phyloP scores from a whole-genome alignment of 169 alveolate genomes.

The Sarcocystis neurona region DNA sequence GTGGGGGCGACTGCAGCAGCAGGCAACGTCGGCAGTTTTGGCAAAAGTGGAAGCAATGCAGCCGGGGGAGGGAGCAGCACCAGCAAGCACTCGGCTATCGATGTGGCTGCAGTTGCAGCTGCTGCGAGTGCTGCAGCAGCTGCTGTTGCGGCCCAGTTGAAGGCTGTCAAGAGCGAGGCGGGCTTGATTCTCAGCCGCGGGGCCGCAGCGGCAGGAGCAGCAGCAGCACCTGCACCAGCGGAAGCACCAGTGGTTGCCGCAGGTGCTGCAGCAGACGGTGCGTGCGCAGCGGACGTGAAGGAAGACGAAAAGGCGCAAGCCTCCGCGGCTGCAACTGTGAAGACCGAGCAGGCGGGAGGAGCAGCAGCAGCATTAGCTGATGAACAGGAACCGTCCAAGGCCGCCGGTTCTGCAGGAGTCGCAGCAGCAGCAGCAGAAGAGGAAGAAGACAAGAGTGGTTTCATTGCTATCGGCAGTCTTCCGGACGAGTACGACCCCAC shows the following conservation, averaged over 20 bases:
- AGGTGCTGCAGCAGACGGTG: not conserved
- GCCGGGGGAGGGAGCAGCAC: too few species aligned
- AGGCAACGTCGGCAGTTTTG: too few species aligned
- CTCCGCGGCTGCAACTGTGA: too few species aligned
- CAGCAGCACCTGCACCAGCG: not conserved
- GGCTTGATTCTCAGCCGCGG: not conserved
- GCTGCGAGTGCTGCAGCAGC: constrained; percentile 39
- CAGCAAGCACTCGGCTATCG: not conserved
- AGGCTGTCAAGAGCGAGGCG: constrained; percentile 42
- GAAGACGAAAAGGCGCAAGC: constrained; percentile 31
- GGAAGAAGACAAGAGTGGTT: not conserved
- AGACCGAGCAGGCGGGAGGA: too few species aligned
- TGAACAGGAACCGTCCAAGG: too few species aligned
- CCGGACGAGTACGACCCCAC: constrained; percentile 65
- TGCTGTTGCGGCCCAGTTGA: constrained; percentile 34
- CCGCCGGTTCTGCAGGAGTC: not conserved
- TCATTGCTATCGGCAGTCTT: not conserved
- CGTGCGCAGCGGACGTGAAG: not conserved
- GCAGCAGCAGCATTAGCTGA: too few species aligned
- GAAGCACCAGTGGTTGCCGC: constrained; percentile 1
- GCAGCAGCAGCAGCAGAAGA: not conserved
- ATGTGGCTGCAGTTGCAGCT: constrained; percentile 37
- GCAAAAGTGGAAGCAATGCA: too few species aligned
- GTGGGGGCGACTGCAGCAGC: constrained; percentile 1
- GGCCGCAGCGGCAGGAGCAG: not conserved